Evolutionary conservation across 108 stramenopile species (phyloP), one percentile per base, ranked within the genome.

Genomic region (Nannochloropsis salina): DNA sequence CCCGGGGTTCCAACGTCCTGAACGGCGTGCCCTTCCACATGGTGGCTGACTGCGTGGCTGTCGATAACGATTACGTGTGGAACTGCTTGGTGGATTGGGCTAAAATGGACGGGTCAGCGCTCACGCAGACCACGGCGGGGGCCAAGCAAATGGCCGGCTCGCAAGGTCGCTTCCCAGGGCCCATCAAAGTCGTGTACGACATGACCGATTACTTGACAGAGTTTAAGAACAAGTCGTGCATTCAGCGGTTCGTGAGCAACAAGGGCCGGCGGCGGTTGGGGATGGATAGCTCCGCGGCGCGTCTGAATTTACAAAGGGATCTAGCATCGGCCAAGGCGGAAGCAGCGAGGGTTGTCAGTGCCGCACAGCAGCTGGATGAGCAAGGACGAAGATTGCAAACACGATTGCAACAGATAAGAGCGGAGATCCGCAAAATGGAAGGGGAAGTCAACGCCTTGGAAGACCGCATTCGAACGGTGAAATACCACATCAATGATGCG

Each of bases 1-100:
- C 47, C 47, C 12, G 15, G 47, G 10, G 47, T 1, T 51, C 47
- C 47, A 82, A 82, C 18, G 12, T 18, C 42, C 42, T 15, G 12
- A 82, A 51, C 15, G 47, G 47, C 47, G 47, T 51, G 47, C 12
- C 22, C 20, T 45, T 20, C 21, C 9, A 9, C 18, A 61, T 18
- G 18, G 18, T 81, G 9, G 80, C 44, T 9, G 82, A 81, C 20
- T 43, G 44, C 42, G 31, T 86, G 12, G 51, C 18, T 21, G 82
- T 86, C 79, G 86, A 87, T n/a, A n/a, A 83, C 2, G 86, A 87
- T 84, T 15, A 84, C 31, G 81, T 84, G n/a, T 87, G 41, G 42
- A 87, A 87, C n/a, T 79, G 83, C 47, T 43, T 87, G 43, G 44
- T 87, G 44, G 83, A 87, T 84, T 82, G 83, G 43, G 41, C 42